phyloP scores from a whole-genome alignment of 202 grass and related monocot genomes.

The Panicum virgatum region DNA sequence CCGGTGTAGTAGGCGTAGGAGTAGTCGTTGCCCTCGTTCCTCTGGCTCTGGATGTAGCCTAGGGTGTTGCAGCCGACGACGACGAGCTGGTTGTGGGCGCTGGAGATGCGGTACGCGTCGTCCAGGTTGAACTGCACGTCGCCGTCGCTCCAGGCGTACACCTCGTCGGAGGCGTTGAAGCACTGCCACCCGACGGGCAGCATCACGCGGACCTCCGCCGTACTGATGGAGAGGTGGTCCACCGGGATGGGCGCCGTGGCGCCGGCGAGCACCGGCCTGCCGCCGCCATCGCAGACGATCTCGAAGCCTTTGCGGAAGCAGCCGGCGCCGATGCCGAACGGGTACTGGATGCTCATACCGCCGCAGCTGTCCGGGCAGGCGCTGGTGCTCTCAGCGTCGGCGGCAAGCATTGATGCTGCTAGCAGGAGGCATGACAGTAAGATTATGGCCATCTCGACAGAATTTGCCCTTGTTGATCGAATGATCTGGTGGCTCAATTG shows the following conservation, averaged over 20 bases:
- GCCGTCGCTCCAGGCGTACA: neutral
- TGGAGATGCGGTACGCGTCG: neutral
- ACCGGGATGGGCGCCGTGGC: neutral
- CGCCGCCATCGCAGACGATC: neutral
- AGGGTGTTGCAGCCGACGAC: neutral
- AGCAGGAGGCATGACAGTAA: neutral
- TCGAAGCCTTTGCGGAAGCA: conserved; percentile 17
- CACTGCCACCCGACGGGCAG: neutral
- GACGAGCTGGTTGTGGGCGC: neutral
- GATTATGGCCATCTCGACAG: neutral
- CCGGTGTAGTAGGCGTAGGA: conserved; percentile 1
- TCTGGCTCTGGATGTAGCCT: neutral
- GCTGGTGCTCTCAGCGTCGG: neutral
- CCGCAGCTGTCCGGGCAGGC: conserved; percentile 7
- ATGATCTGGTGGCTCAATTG: neutral
- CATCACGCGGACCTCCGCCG: conserved; percentile 13
- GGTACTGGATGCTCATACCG: neutral
- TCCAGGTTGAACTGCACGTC: neutral
- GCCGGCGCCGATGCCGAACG: conserved; percentile 3
- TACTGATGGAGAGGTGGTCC: neutral
- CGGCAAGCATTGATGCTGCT: neutral
- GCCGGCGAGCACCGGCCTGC: neutral
- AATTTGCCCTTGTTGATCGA: neutral
- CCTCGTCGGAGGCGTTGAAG: neutral
- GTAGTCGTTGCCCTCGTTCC: neutral